Conservation (phyloP, 1,284 basidiomycete genomes). For the Pseudozyma sp. region DNA sequence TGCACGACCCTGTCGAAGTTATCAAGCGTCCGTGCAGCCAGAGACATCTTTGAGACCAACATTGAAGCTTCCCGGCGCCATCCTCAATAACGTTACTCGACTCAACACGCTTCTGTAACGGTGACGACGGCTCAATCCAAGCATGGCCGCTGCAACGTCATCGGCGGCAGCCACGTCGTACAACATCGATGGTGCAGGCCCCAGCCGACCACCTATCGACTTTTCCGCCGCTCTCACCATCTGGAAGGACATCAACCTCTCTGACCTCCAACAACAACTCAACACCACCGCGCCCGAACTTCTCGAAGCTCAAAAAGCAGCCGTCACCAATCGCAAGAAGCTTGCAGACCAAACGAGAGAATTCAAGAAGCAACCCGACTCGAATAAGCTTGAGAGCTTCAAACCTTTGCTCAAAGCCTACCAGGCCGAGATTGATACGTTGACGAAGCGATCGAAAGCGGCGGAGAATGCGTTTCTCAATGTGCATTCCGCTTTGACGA, state of each 20-base stretch:
- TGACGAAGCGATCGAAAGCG: constrained; percentile 89
- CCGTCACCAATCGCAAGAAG: constrained; percentile 57
- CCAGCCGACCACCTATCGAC: constrained; percentile 37
- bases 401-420: constrained; percentile 72
- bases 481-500: constrained; percentile 76
- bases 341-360: constrained; percentile 66
- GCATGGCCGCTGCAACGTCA: constrained; percentile 19
- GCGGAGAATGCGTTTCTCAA: constrained; percentile 94
- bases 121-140: not conserved
- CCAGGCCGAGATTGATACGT: constrained; percentile 92
- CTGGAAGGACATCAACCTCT: constrained; percentile 56
- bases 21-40: too few species aligned
- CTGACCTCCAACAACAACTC: constrained; percentile 46
- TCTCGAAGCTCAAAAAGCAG: constrained; percentile 53
- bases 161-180: constrained; percentile 15
- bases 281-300: constrained; percentile 36
- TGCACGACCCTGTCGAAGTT: too few species aligned
- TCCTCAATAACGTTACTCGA: too few species aligned
- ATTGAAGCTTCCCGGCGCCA: too few species aligned
- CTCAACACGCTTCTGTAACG: too few species aligned
- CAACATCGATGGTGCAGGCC: constrained; percentile 27
- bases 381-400: constrained; percentile 57
- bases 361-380: constrained; percentile 60
- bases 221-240: constrained; percentile 52
- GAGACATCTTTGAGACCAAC: too few species aligned